Percentiles rank a stretch among this genome's conserved stretches.
Evolutionary conservation across 75 land plant species (phyloP).

Genomic region (Pinus tabuliformis): DNA sequence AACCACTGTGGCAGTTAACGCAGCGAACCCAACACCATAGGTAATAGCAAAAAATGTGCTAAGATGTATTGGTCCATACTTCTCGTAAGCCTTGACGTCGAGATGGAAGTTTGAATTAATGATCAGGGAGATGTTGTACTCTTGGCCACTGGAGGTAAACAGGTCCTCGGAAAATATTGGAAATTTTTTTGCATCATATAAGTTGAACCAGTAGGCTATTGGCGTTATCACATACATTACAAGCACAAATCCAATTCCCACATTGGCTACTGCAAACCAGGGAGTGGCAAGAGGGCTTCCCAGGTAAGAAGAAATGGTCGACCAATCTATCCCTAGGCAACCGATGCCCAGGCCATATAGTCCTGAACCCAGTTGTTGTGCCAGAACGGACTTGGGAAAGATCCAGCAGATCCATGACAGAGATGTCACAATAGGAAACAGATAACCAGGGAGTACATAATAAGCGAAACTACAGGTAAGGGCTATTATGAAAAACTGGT

Average conservation of each 20-base stretch:
- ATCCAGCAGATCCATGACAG: constrained; percentile 40
- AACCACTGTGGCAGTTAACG: constrained; percentile 20
- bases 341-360: constrained; percentile 31
- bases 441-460: constrained; percentile 30
- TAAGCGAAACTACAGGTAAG: constrained; percentile 27
- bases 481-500: constrained; percentile 27
- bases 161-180: constrained; percentile 27
- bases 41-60: constrained; percentile 29
- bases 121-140: constrained; percentile 18
- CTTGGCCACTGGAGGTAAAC: constrained; percentile 14
- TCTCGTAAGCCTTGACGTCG: constrained; percentile 16
- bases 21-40: constrained; percentile 35
- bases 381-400: constrained; percentile 23
- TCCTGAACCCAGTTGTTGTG: constrained; percentile 43
- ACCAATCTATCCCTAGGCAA: constrained; percentile 31
- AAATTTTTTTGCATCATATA: constrained; percentile 31
- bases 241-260: constrained; percentile 18
- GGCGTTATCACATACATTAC: constrained; percentile 26
- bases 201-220: constrained; percentile 13
- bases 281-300: constrained; percentile 34
- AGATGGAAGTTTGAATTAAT: constrained; percentile 13
- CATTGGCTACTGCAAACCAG: constrained; percentile 30
- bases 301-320: constrained; percentile 23
- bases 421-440: constrained; percentile 25
- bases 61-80: constrained; percentile 16